phyloP scores from a whole-genome alignment of 108 stramenopile genomes.

The Mayamaea pseudoterrestris region DNA sequence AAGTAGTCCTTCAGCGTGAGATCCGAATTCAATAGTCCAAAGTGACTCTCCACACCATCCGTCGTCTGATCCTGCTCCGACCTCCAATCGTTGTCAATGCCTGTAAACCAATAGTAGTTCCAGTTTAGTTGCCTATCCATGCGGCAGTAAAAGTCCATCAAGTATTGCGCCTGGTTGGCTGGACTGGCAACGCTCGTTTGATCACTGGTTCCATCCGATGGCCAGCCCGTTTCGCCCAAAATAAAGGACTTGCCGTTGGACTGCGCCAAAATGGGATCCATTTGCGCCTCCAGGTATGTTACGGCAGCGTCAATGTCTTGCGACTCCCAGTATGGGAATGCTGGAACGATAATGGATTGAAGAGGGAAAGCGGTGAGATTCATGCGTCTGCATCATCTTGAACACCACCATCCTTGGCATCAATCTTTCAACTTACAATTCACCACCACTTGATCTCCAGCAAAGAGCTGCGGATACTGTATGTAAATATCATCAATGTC shows the following conservation, averaged over 20 bases:
- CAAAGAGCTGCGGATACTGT: conserved; percentile 1
- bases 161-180: conserved; percentile 13
- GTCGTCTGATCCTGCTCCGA: conserved; percentile 8
- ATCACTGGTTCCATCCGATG: conserved; percentile 13
- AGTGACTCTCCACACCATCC: background rate
- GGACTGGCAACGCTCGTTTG: conserved; percentile 14
- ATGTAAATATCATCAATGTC: conserved; percentile 20
- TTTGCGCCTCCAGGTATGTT: background rate
- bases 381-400: conserved; percentile 7
- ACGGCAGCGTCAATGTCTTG: background rate
- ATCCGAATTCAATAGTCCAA: background rate
- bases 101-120: conserved; percentile 23
- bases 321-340: background rate
- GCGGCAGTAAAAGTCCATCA: conserved; percentile 14
- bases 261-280: conserved; percentile 12
- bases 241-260: too few relatives aligned
- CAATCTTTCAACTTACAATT: conserved; percentile 20
- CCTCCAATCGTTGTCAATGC: conserved; percentile 21
- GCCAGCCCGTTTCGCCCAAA: conserved; percentile 30
- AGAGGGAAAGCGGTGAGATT: background rate
- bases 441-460: conserved; percentile 11
- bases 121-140: conserved; percentile 10
- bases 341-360: background rate
- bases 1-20: background rate
- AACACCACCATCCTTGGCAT: conserved; percentile 8